Percentiles rank a stretch among this genome's conserved stretches.
phyloP scores from a whole-genome alignment of 345 rosid species.

The Capsella bursapastoris region DNA sequence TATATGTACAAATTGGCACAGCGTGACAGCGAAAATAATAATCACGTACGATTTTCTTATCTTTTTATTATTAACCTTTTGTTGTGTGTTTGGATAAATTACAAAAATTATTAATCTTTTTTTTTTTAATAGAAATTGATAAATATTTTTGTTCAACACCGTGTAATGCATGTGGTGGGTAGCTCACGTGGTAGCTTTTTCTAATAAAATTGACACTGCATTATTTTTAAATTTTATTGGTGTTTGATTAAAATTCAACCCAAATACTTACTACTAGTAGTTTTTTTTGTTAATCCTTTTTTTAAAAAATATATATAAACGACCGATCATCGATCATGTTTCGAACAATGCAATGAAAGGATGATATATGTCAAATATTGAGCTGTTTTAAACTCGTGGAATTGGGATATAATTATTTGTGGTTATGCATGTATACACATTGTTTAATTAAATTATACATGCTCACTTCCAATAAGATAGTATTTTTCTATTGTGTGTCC shows the following conservation, averaged over 20 bases:
- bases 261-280: no score
- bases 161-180: constrained; percentile 26
- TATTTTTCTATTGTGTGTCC: no score
- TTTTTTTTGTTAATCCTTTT: no score
- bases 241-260: background rate
- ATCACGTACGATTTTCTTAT: background rate
- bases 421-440: background rate
- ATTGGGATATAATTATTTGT: background rate
- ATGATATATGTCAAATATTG: background rate
- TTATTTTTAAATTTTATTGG: background rate
- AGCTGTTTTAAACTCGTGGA: background rate
- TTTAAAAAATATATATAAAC: background rate
- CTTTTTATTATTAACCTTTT: background rate
- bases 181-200: background rate
- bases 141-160: constrained; percentile 13
- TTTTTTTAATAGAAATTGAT: background rate
- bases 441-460: no score
- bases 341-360: background rate
- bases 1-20: background rate
- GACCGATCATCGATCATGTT: background rate
- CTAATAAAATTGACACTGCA: background rate
- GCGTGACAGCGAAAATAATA: background rate
- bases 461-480: no score
- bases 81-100: constrained; percentile 1
- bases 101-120: background rate